phyloP scores from a whole-genome alignment of 192 early-diverging fungal species.

The Umbelopsis vinacea region DNA sequence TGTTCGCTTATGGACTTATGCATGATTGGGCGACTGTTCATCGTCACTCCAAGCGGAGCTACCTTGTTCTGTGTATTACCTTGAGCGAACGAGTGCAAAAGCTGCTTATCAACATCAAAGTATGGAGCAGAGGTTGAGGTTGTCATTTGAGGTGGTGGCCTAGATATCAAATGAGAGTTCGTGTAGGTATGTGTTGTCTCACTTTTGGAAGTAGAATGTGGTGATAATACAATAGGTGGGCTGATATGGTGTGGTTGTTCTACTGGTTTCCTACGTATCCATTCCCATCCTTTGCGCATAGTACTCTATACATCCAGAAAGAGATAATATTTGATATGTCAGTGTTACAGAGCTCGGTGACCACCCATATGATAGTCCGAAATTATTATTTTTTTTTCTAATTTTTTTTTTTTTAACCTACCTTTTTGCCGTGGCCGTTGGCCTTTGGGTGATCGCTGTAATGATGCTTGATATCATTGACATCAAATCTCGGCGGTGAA shows the following conservation, averaged over 20 bases:
- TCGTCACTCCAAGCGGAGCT: not conserved
- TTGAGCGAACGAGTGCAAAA: not conserved
- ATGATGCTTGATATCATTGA: not conserved
- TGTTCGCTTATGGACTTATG: not conserved
- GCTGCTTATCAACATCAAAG: not conserved
- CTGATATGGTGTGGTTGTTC: not conserved
- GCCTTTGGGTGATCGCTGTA: not conserved
- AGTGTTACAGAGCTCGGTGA: too few relatives aligned
- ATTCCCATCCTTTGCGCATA: constrained; percentile 18
- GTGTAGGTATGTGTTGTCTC: constrained; percentile 4
- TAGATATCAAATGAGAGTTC: constrained; percentile 6
- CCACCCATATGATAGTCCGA: not conserved
- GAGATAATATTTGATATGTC: not conserved
- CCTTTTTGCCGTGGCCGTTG: not conserved
- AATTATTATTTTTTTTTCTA: not conserved
- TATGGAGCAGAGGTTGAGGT: not conserved
- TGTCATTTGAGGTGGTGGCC: not conserved
- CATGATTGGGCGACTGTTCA: not conserved
- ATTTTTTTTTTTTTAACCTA: not conserved
- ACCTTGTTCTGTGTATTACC: constrained; percentile 1
- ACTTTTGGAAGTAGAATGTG: not conserved
- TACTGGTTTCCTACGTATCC: constrained; percentile 3
- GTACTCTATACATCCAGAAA: not conserved
- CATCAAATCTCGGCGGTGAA: not conserved
- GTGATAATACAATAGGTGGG: not conserved